Percentiles rank a stretch among this genome's conserved stretches.
These are phyloP conservation scores for Lasiodiplodia hormozganensis DNA, from an alignment of 2,329 filamentous ascomycete species.

Conservation along the genomic window DNA sequence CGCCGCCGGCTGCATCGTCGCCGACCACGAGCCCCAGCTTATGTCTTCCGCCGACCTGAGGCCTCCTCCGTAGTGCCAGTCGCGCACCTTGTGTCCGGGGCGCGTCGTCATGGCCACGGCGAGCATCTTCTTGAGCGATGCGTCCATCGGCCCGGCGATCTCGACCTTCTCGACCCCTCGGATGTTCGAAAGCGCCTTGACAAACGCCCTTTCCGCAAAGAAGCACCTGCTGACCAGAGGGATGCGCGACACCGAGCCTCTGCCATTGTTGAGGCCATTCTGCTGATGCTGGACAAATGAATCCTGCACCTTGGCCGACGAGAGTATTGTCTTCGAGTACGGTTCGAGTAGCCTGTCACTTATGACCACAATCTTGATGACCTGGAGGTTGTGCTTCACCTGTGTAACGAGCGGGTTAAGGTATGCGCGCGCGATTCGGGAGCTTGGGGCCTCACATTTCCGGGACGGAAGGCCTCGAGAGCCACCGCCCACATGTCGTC, in stretches of 20 bases:
- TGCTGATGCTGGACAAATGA: background rate
- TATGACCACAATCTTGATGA: conserved; percentile 6
- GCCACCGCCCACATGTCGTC: conserved; percentile 34
- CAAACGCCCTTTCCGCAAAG: conserved; percentile 31
- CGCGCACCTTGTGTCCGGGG: background rate
- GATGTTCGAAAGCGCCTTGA: conserved; percentile 34
- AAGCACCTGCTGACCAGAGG: background rate
- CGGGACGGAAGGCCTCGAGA: conserved; percentile 32
- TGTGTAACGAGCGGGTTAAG: background rate
- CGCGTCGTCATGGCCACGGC: conserved; percentile 21
- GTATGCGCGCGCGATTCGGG: background rate
- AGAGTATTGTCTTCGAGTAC: conserved; percentile 30
- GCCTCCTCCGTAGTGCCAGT: conserved; percentile 3
- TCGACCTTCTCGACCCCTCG: conserved; percentile 32
- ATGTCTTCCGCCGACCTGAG: conserved; percentile 12
- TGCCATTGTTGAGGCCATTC: background rate
- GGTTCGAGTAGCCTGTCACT: conserved; percentile 27
- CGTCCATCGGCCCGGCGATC: conserved; percentile 26
- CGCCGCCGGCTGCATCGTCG: background rate
- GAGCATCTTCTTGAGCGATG: conserved; percentile 9
- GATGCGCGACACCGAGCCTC: background rate
- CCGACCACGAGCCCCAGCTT: conserved; percentile 6
- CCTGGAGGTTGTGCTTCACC: conserved; percentile 14
- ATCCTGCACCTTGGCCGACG: conserved; percentile 20
- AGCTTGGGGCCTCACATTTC: background rate